Base-by-base conservation (phyloP, 805 yeast species). In the Clavispora carvajalis region DNA sequence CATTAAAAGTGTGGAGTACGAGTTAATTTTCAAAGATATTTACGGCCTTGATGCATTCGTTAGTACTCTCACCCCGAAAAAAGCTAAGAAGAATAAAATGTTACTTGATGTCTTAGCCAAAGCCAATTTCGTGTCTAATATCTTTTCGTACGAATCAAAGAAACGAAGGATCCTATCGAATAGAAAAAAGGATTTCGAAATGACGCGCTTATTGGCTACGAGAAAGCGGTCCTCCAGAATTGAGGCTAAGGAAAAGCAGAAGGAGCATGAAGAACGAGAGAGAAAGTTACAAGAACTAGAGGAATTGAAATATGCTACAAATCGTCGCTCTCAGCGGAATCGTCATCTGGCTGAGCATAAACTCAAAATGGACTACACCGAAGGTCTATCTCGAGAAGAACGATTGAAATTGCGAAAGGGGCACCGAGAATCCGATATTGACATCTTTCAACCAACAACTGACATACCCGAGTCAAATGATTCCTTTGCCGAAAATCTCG, bases 151-250 rank as follows among this genome's bases (percentile, higher is more conserved):
- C 43, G 86, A 81, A 52, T 48, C 76, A 29, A 71, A 69, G 43
- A 77, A 77, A 49, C 64, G 86, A 47, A 75, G 71, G 50, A 72
- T 71, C 43, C 64, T 79, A 13, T 55, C 73, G 22, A 76, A 76
- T 46, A 66, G 84, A 50, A 76, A 72, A 49, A 80, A 77, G 55
- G 86, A 81, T 41, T 71, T 76, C 34, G 80, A 83, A 47, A 69
- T 85, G 72, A 77, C 76, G 36, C 74, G 73, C 17, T 58, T 85
- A 40, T 60, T 85, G 53, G 80, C 80, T 4, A 76, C 84, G 41
- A 71, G 93, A 52, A 85, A 85, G 52, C 71, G 87, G 48, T 84
- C 91, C 0, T 77, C 88, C 1, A 72, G 93, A 59, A 59, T 85
- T 33, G 85, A 82, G 49, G 84, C 83, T 15, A 79, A 77, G 52